phyloP scores from a whole-genome alignment of 75 land plant species.

The Azolla pinnata region DNA sequence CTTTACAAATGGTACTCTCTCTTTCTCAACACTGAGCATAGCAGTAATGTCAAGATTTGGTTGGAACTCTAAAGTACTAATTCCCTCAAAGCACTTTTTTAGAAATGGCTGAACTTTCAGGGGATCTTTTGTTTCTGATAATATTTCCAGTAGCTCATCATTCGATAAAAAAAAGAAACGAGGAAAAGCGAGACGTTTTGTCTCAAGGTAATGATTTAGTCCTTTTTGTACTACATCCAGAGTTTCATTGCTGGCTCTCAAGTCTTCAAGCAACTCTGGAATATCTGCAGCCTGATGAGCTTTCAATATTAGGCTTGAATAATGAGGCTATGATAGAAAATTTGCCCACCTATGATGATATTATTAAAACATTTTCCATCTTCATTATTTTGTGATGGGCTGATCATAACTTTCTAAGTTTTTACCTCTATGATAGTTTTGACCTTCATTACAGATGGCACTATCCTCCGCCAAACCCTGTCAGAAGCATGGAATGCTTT shows the following conservation, averaged over 20 bases:
- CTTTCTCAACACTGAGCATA: slow-evolving; percentile 32
- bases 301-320: not conserved
- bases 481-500: slow-evolving; percentile 19
- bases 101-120: slow-evolving; percentile 34
- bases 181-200: slow-evolving; percentile 37
- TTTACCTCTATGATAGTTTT: slow-evolving; percentile 22
- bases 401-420: not conserved
- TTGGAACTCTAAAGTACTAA: slow-evolving; percentile 21
- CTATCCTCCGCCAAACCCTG: slow-evolving; percentile 24
- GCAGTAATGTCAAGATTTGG: slow-evolving; percentile 29
- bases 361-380: no score
- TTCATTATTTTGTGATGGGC: not conserved
- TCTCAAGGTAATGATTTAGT: slow-evolving; percentile 28
- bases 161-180: slow-evolving; percentile 36
- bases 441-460: slow-evolving; percentile 12
- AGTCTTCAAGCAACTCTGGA: slow-evolving; percentile 13
- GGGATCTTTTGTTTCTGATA: slow-evolving; percentile 42
- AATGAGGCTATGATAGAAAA: no score
- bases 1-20: slow-evolving; percentile 17
- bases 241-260: slow-evolving; percentile 18
- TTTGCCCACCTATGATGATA: no score
- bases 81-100: slow-evolving; percentile 37
- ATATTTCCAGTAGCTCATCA: slow-evolving; percentile 36
- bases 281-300: slow-evolving; percentile 20
- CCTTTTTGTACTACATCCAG: slow-evolving; percentile 33